Base-by-base conservation (phyloP, 2,329 filamentous ascomycete genomes). In the Aspergillus sp. region DNA sequence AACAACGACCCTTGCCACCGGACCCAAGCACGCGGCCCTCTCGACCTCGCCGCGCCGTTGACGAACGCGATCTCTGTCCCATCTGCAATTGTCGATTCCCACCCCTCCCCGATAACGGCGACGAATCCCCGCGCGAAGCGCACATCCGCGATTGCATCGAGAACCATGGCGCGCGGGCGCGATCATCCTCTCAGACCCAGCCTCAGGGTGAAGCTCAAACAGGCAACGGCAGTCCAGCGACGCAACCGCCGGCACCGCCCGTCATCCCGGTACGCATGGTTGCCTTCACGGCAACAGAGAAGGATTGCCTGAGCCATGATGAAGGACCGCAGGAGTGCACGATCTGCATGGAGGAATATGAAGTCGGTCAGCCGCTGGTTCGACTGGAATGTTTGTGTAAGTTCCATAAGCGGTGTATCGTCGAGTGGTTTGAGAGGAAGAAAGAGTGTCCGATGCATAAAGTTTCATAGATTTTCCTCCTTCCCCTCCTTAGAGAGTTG, bases 321-420 rank as follows among this genome's bases (percentile, higher is more conserved):
- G 73, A 77, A 12, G 71, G 70, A 39, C 54, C 67, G 44, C 74
- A 75, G 38, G 80, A 83, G 57, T 83, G 80, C 52, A 74, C 79
- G 6, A 83, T 83, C 44, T 83, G 80, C 59, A 77, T 83, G 57
- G 79, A 82, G 52, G 80, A 83, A 46, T 83, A 82, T 57, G 73
- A 79, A 54, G 72, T 74, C 7, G 80, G 80, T 0, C 76, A 79
- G 56, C 69, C 74, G 54, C 69, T 83, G 67, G 78, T 76, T 7
- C 68, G 80, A 49, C 64, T 83, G 57, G 78, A 81, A 55, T 83
- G 80, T 57, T 67, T 80, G 52, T 83, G 80, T 66, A 81, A 81
- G 54, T 83, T 83, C 52, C 80, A 83, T 59, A 73, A 76, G 62
- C 63, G 63, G 42, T 83, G 80, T 57, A 82, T 83, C 47, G 67